Evolutionary conservation across 2,329 filamentous ascomycete genomes (phyloP).

Genomic region (Nemania serpens): DNA sequence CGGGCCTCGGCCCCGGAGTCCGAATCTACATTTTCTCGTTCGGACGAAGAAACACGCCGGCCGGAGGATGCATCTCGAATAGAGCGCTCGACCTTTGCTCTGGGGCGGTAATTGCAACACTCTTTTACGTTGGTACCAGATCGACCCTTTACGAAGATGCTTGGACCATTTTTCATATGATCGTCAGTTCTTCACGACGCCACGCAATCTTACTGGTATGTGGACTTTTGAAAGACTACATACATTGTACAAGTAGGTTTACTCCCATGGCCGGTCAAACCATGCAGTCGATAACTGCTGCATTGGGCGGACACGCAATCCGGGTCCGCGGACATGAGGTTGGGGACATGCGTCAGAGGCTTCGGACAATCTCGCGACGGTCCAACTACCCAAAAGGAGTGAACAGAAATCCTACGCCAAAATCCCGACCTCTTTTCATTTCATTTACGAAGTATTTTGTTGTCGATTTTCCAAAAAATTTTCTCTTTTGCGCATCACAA

Average conservation of each 20-base stretch:
- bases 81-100: not conserved
- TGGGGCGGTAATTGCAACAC: constrained; percentile 1
- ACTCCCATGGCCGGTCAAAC: not conserved
- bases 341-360: constrained; percentile 18
- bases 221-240: too few species aligned
- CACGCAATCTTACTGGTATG: too few species aligned
- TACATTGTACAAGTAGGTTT: too few species aligned
- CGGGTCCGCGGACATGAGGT: constrained; percentile 24
- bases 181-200: not conserved
- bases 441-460: too few species aligned
- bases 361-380: constrained; percentile 18
- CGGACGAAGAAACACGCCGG: constrained; percentile 7
- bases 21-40: constrained; percentile 11
- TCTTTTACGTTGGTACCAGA: not conserved
- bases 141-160: not conserved
- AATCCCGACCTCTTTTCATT: too few species aligned
- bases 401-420: too few species aligned
- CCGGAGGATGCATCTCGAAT: constrained; percentile 19
- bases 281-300: not conserved
- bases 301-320: not conserved
- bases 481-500: too few species aligned
- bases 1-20: constrained; percentile 21
- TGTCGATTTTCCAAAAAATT: too few species aligned
- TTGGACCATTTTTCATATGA: not conserved
- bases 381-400: not conserved